Conservation (phyloP, 1,284 basidiomycete species). For the Pholiota adiposa region DNA sequence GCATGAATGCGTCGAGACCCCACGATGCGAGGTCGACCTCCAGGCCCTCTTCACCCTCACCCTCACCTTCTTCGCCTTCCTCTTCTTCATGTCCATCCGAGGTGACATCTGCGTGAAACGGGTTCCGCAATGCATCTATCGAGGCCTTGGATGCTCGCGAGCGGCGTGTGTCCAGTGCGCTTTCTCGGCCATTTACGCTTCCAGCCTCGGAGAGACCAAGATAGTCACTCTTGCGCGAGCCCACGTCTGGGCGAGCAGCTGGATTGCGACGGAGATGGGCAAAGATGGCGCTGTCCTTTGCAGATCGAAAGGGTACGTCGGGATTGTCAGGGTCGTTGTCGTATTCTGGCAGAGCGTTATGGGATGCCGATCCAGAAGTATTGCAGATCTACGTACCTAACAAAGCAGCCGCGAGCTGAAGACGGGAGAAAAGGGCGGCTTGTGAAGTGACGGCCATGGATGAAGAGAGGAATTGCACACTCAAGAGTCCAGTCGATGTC, state of each 20-base stretch:
- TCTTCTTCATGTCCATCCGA: constrained; percentile 54
- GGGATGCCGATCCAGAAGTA: constrained; percentile 1
- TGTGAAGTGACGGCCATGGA: constrained; percentile 26
- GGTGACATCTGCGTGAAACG: constrained; percentile 66
- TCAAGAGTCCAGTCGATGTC: neutral
- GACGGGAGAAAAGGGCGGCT: constrained; percentile 67
- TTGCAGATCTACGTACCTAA: constrained; percentile 56
- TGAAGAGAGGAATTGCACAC: neutral
- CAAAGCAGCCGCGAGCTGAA: constrained; percentile 80
- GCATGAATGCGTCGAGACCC: constrained; percentile 78
- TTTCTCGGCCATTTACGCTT: constrained; percentile 49
- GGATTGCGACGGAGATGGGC: constrained; percentile 66
- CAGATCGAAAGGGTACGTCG: constrained; percentile 59
- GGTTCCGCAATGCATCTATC: constrained; percentile 67
- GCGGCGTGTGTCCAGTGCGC: constrained; percentile 47
- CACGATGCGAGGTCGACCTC: constrained; percentile 84
- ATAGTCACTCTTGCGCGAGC: constrained; percentile 61
- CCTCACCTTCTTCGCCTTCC: constrained; percentile 46
- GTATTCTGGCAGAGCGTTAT: constrained; percentile 57
- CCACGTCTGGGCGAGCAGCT: constrained; percentile 42
- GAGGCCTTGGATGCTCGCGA: constrained; percentile 55
- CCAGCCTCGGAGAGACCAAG: constrained; percentile 66
- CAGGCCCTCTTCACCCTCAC: constrained; percentile 50
- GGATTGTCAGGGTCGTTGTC: constrained; percentile 79
- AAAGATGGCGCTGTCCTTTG: constrained; percentile 84